Base-by-base conservation (phyloP, 2,329 filamentous ascomycete genomes). In the Verticillium albo-atrum region DNA sequence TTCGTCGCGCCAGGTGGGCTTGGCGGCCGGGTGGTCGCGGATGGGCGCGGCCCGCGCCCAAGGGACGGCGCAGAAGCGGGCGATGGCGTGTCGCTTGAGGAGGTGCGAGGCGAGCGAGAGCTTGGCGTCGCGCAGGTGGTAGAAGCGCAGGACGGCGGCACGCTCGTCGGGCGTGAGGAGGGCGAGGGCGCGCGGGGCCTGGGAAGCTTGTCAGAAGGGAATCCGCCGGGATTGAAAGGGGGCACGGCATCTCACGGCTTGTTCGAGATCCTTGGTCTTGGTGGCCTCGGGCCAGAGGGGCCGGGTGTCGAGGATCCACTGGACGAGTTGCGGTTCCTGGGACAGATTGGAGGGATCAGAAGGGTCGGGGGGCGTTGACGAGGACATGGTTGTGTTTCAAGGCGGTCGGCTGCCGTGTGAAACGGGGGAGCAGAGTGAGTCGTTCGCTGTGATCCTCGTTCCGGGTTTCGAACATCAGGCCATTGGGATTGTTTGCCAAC, bases 61-160 rank as follows among this genome's bases (percentile, higher is more conserved):
- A 12, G 86, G 77, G 23, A 89, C 77, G 57, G 74, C 74, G 61
- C 82, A 78, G 58, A 82, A 79, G 65, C 82, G 81, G 59, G 83
- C 79, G 64, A 92, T 83, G 68, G 84, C 86, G 65, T 87, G 81
- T 58, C 89, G 87, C 76, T 94, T 94, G 61, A 93, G 79, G 55
- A 94, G 81, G 51, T 87, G 83, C 20, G 90, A 93, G 26, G 76
- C 88, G 50, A 94, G 80, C 55, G 84, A 83, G 82, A 92, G 89
- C 70, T 89, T 89, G 57, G 90, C 90, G 74, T 93, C 90, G 68
- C 83, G 79, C 66, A 88, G 77, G 71, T 88, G 85, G 75, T 85
- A 84, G 75, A 85, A 91, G 60, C 79, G 79, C 9, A 87, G 78
- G 32, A 88, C 82, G 15, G 75, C 73, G 56, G 80, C 71, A 62